phyloP scores from a whole-genome alignment of 2,329 filamentous ascomycete species.

The Fusarium fracticaudum region DNA sequence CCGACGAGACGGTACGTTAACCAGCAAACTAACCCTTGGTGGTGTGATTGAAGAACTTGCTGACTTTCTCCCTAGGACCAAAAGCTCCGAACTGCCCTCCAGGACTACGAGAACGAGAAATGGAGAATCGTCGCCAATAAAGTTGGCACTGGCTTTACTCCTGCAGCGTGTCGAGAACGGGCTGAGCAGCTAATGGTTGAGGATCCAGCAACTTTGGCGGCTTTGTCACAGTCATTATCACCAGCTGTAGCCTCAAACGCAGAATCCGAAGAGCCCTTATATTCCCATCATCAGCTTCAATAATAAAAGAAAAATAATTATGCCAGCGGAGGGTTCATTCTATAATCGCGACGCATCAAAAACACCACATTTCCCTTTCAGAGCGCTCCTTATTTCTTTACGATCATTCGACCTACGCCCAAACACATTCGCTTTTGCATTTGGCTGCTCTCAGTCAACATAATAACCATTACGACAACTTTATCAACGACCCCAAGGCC shows the following conservation, averaged over 20 bases:
- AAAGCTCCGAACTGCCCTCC: slow-evolving; percentile 78
- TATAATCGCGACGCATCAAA: slow-evolving; percentile 14
- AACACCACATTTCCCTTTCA: slow-evolving; percentile 4
- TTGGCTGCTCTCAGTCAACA: neutral
- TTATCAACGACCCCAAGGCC: slow-evolving; percentile 15
- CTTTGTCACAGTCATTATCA: slow-evolving; percentile 61
- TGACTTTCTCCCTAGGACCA: slow-evolving; percentile 66
- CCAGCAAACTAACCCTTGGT: neutral
- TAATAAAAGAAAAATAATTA: slow-evolving; percentile 48
- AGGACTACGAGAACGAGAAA: slow-evolving; percentile 90
- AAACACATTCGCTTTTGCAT: slow-evolving; percentile 22
- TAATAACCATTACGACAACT: slow-evolving; percentile 8
- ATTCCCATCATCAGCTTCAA: slow-evolving; percentile 64
- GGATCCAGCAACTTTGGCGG: slow-evolving; percentile 55
- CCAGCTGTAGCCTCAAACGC: slow-evolving; percentile 51
- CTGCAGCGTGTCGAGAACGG: slow-evolving; percentile 85
- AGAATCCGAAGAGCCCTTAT: slow-evolving; percentile 39
- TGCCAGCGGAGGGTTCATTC: slow-evolving; percentile 13
- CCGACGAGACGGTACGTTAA: slow-evolving; percentile 83
- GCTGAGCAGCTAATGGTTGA: slow-evolving; percentile 69
- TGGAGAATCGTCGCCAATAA: slow-evolving; percentile 94
- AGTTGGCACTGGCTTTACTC: slow-evolving; percentile 89
- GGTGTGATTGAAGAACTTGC: neutral
- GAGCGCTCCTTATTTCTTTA: neutral
- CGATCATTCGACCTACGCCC: slow-evolving; percentile 8